Evolutionary conservation across 305 asterid genomes (phyloP).

Genomic region (Stenogyne calaminthoides): DNA sequence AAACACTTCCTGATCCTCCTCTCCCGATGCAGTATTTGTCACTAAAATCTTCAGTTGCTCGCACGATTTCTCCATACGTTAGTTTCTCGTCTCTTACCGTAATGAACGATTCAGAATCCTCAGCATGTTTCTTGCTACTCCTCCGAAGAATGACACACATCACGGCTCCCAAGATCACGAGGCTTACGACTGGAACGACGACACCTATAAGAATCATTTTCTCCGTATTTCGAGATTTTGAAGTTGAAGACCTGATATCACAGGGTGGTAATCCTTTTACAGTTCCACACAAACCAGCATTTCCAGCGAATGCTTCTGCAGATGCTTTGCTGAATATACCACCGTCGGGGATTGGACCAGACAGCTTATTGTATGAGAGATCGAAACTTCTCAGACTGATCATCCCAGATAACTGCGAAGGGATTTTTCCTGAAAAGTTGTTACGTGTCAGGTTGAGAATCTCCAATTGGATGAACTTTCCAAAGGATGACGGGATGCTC

Average conservation of each 20-base stretch:
- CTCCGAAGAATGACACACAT: slow-evolving; percentile 31
- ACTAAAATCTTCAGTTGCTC: slow-evolving; percentile 60
- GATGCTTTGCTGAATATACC: slow-evolving; percentile 41
- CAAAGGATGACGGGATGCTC: slow-evolving; percentile 51
- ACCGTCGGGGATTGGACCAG: slow-evolving; percentile 57
- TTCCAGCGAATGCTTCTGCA: slow-evolving; percentile 44
- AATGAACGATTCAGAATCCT: slow-evolving; percentile 45
- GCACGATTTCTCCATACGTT: slow-evolving; percentile 54
- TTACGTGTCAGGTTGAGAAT: slow-evolving; percentile 62
- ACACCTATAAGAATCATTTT: slow-evolving; percentile 43
- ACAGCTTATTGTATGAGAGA: slow-evolving; percentile 63
- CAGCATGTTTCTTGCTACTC: slow-evolving; percentile 29
- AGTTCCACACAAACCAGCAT: slow-evolving; percentile 62
- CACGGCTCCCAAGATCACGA: slow-evolving; percentile 42
- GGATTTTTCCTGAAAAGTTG: slow-evolving; percentile 60
- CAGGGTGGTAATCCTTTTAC: slow-evolving; percentile 56
- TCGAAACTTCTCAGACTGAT: slow-evolving; percentile 48
- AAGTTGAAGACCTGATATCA: slow-evolving; percentile 15
- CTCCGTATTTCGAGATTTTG: slow-evolving; percentile 30
- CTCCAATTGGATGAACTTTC: slow-evolving; percentile 46
- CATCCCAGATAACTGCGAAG: slow-evolving; percentile 52
- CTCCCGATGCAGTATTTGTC: slow-evolving; percentile 67
- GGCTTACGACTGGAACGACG: slow-evolving; percentile 44
- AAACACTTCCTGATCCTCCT: slow-evolving; percentile 79
- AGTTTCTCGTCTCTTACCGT: slow-evolving; percentile 68